These are phyloP conservation scores for Nyctanthes arbortristis DNA, from an alignment of 257 asterid species.

Conservation along the genomic window DNA sequence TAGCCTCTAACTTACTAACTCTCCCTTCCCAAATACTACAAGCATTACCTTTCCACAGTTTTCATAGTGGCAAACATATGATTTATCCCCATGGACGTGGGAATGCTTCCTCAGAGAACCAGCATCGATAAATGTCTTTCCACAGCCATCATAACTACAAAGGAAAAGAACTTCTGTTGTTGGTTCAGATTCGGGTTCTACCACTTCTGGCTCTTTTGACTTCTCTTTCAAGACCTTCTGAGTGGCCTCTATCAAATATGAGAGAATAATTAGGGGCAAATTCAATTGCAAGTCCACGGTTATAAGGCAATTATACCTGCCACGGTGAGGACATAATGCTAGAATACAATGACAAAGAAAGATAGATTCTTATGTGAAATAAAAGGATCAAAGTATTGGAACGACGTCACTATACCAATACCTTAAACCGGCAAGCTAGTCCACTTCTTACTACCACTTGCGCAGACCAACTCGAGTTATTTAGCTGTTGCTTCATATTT, in stretches of 20 bases:
- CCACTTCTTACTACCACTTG: neutral
- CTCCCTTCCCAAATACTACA: neutral
- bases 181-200: conserved; percentile 91
- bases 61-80: conserved; percentile 85
- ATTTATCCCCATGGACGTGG: conserved; percentile 97
- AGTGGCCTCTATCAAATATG: conserved; percentile 58
- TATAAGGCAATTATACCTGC: neutral
- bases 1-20: too few relatives aligned
- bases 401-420: neutral
- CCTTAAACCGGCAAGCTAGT: neutral
- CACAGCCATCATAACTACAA: conserved; percentile 97
- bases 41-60: conserved; percentile 69
- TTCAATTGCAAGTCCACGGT: neutral
- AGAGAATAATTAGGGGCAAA: conserved; percentile 25
- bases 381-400: neutral
- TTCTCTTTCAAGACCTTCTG: conserved; percentile 62
- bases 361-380: neutral
- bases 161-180: conserved; percentile 95
- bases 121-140: conserved; percentile 94
- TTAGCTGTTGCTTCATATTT: neutral
- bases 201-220: conserved; percentile 55
- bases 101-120: conserved; percentile 97
- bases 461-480: neutral
- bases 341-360: neutral
- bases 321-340: neutral